Conservation (phyloP, 345 rosid genomes). For the Salix viminalis region DNA sequence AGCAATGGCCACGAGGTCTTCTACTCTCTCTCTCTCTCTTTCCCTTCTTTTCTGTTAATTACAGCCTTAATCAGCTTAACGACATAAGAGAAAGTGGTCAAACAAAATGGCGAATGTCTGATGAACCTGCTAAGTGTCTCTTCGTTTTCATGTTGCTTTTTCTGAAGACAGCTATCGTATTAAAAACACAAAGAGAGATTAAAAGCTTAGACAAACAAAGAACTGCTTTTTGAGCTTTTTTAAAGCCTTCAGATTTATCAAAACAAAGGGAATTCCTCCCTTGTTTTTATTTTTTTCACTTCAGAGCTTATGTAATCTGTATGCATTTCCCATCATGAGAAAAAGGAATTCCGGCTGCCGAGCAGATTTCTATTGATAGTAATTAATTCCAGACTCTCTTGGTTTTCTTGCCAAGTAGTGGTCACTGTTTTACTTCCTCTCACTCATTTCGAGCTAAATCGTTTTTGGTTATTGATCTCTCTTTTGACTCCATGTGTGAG, state of each 20-base stretch:
- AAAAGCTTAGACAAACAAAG: constrained; percentile 27
- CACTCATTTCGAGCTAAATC: constrained; percentile 8
- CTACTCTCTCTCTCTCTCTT: neutral
- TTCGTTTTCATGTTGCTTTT: constrained; percentile 18
- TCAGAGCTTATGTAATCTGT: neutral
- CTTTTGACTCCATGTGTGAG: no score
- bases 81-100: constrained; percentile 30
- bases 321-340: neutral
- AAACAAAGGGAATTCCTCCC: neutral
- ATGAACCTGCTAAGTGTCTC: constrained; percentile 9
- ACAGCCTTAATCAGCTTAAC: constrained; percentile 18
- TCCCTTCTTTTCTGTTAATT: neutral
- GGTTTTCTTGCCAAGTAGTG: neutral
- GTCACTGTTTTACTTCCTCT: neutral
- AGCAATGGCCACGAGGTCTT: constrained; percentile 88
- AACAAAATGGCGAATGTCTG: constrained; percentile 26
- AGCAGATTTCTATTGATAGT: neutral
- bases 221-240: constrained; percentile 17
- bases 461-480: neutral
- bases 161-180: constrained; percentile 14
- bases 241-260: neutral
- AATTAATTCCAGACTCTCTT: constrained; percentile 5
- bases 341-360: constrained; percentile 4
- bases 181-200: constrained; percentile 8
- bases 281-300: neutral